Evolutionary conservation across 768 basidiomycete genomes (phyloP), one percentile per base, ranked within the genome.

Genomic region (Leccinum sublutescens): DNA sequence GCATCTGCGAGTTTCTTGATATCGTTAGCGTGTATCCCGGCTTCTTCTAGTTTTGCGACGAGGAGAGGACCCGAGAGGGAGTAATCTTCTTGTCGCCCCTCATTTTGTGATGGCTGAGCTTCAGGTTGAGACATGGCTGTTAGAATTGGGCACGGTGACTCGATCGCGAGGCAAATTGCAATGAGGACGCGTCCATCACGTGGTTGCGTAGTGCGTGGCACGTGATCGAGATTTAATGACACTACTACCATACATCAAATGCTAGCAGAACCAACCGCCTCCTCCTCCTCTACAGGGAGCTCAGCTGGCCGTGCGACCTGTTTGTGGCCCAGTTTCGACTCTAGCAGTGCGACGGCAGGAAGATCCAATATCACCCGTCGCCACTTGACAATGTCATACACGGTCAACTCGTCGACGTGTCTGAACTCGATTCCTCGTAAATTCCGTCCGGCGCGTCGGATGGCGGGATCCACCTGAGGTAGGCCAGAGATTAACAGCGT

Each of bases 1-100:
- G 91, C 93, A 53, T 97, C 95, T 12, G 85, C 74, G 50, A 99
- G 87, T 74, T 98, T 98, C 84, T 95, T 93, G 78, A 95, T 88
- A 69, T 98, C 97, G 66, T 93, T 90, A 29, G 87, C 74, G 50
- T 89, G 86, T 62, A 98, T 91, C 8, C 96, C 96, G 17, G 86
- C 86, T 77, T 96, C 95, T 77, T 95, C 83, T 34, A 86, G 79
- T 72, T 96, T 97, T 66, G 77, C 78, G 57, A 97, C 87, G 51
- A 95, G 86, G 60, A 96, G 79, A 57, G 95, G 95, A 3, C 92
- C 95, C 17, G 86, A 83, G 57, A 87, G 79, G 56, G 84, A 78
- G 57, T 78, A 77, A 2, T 82, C 80, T 33, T 79, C 81, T 45
- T 79, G 80, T 19, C 74, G 77, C 40, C 84, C 85, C 51, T 77